A percentile compares a stretch with the other conserved stretches of the same genome.
Evolutionary conservation across 1,284 basidiomycete genomes (phyloP).

Genomic region (Moniliophthora roreri): DNA sequence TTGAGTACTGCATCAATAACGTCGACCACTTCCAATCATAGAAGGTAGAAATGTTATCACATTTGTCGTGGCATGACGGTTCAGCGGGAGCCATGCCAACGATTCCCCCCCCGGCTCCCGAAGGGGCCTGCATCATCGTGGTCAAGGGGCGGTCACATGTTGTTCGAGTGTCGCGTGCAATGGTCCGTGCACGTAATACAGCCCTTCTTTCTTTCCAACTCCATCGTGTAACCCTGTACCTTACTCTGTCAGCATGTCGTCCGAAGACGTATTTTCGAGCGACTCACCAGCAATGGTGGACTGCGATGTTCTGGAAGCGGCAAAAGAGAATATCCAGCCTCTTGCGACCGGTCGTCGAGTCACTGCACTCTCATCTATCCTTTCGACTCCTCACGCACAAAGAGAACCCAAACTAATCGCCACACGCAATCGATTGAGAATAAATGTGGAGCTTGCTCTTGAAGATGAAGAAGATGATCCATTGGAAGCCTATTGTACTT

Average conservation of each 20-base stretch:
- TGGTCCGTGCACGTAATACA: slow-evolving; percentile 6
- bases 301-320: slow-evolving; percentile 76
- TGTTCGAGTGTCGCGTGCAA: neutral
- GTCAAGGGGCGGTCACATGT: neutral
- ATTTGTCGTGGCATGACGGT: too few relatives aligned
- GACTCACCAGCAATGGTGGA: slow-evolving; percentile 53
- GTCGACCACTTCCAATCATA: too few relatives aligned
- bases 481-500: slow-evolving; percentile 58
- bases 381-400: slow-evolving; percentile 72
- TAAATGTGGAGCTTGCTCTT: slow-evolving; percentile 53
- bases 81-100: too few relatives aligned
- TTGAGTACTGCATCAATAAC: too few relatives aligned
- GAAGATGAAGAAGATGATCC: slow-evolving; percentile 55
- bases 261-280: slow-evolving; percentile 32
- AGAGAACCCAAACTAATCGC: slow-evolving; percentile 65
- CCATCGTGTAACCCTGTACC: slow-evolving; percentile 1
- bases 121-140: too few relatives aligned
- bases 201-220: neutral
- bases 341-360: slow-evolving; percentile 72
- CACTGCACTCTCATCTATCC: slow-evolving; percentile 67
- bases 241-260: slow-evolving; percentile 16
- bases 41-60: too few relatives aligned
- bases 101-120: too few relatives aligned
- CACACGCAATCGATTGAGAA: slow-evolving; percentile 56
- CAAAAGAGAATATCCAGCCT: slow-evolving; percentile 83